phyloP scores from a whole-genome alignment of 345 rosid genomes.

The Arabidopsis suecica region DNA sequence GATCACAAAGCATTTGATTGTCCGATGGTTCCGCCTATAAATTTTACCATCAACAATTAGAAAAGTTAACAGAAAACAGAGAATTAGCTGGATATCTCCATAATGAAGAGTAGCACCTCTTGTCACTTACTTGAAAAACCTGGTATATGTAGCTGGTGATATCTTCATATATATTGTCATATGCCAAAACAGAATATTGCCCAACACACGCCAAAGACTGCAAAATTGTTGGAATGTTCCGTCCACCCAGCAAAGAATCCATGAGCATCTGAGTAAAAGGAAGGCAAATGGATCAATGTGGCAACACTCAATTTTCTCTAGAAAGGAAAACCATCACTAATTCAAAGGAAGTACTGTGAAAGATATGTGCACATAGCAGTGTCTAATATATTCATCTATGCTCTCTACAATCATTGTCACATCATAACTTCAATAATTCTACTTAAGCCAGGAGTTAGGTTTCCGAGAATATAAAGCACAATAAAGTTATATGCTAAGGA shows the following conservation, averaged over 20 bases:
- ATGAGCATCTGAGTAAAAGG: slow-evolving; percentile 64
- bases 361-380: slow-evolving; percentile 24
- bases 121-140: slow-evolving; percentile 63
- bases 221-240: slow-evolving; percentile 73
- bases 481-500: slow-evolving; percentile 22
- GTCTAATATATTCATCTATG: not conserved
- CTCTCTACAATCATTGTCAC: slow-evolving; percentile 23
- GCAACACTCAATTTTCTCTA: slow-evolving; percentile 29
- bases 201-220: slow-evolving; percentile 90
- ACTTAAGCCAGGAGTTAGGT: slow-evolving; percentile 17
- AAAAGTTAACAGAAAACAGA: slow-evolving; percentile 22
- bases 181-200: slow-evolving; percentile 63
- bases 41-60: slow-evolving; percentile 35
- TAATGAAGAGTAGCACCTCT: slow-evolving; percentile 37
- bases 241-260: slow-evolving; percentile 60
- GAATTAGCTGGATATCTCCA: slow-evolving; percentile 23
- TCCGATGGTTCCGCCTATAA: slow-evolving; percentile 59
- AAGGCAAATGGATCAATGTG: slow-evolving; percentile 26
- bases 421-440: slow-evolving; percentile 8
- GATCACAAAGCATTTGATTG: slow-evolving; percentile 45
- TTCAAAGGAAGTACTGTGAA: not conserved
- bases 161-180: slow-evolving; percentile 60
- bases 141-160: slow-evolving; percentile 57
- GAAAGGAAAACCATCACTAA: slow-evolving; percentile 1
- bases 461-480: slow-evolving; percentile 20